A percentile compares a stretch with the other conserved stretches of the same genome.
phyloP scores from a whole-genome alignment of 1,139 yeast species.

The Nakaseomyces uthaithaninus region DNA sequence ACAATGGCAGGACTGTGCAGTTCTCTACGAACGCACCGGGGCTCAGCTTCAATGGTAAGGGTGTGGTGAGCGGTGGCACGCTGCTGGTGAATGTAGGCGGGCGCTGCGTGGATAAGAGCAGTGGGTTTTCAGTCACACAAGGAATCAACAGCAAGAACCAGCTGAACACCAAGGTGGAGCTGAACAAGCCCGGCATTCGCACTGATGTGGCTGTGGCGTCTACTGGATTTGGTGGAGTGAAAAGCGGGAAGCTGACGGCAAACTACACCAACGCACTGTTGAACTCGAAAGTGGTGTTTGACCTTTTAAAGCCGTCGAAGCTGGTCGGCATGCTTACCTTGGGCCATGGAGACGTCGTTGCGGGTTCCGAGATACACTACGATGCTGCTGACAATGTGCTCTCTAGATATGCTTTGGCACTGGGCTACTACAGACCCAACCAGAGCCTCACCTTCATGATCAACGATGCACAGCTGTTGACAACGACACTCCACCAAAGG shows the following conservation, averaged over 20 bases:
- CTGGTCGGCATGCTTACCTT: constrained; percentile 92
- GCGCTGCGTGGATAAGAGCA: constrained; percentile 85
- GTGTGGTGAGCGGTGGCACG: constrained; percentile 66
- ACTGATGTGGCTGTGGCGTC: constrained; percentile 85
- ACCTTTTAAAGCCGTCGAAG: constrained; percentile 89
- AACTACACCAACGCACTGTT: constrained; percentile 89
- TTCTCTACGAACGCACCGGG: constrained; percentile 92
- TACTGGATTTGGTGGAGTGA: constrained; percentile 54
- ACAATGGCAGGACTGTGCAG: constrained; percentile 82
- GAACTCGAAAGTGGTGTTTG: constrained; percentile 92
- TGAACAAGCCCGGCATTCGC: constrained; percentile 90
- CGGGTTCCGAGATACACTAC: constrained; percentile 96
- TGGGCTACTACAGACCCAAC: constrained; percentile 84
- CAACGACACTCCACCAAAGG: constrained; percentile 97
- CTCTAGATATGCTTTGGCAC: constrained; percentile 88
- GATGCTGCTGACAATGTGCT: constrained; percentile 89
- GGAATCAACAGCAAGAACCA: constrained; percentile 96
- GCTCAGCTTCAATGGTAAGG: constrained; percentile 91
- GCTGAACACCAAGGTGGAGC: constrained; percentile 87
- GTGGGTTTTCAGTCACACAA: constrained; percentile 90
- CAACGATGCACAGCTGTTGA: constrained; percentile 80
- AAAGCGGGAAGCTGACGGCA: constrained; percentile 85
- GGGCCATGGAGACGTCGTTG: constrained; percentile 94
- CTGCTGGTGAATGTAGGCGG: constrained; percentile 88
- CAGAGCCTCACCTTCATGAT: constrained; percentile 85